A percentile compares a stretch with the other conserved stretches of the same genome.
Conservation (phyloP, 768 basidiomycete genomes). For the Lactarius tabidus region DNA sequence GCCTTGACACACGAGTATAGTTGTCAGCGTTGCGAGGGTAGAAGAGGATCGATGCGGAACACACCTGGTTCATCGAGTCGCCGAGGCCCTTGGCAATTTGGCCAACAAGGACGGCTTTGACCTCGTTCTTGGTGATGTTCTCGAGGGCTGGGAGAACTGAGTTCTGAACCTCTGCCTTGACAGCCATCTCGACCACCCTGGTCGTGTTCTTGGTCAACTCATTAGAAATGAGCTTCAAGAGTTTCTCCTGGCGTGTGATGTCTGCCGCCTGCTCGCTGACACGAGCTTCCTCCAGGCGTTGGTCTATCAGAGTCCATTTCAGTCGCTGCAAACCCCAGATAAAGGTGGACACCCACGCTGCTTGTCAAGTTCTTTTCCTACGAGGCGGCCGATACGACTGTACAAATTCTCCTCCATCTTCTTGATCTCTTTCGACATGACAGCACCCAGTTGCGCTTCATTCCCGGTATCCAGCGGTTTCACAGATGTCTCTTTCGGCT, state of each 20-base stretch:
- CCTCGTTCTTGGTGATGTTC: conserved; percentile 76
- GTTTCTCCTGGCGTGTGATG: conserved; percentile 82
- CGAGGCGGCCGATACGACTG: conserved; percentile 68
- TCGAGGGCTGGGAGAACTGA: conserved; percentile 82
- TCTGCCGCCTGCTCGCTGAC: conserved; percentile 75
- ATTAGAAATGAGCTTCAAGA: conserved; percentile 81
- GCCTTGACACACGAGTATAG: conserved; percentile 40
- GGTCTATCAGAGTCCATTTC: conserved; percentile 45
- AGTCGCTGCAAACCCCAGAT: conserved; percentile 12
- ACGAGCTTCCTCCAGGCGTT: conserved; percentile 80
- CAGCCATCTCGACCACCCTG: conserved; percentile 83
- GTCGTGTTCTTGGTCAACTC: conserved; percentile 86
- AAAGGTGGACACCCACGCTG: conserved; percentile 55
- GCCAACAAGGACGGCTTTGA: conserved; percentile 71
- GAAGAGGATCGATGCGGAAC: conserved; percentile 24
- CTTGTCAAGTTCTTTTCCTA: conserved; percentile 86
- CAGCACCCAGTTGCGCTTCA: conserved; percentile 54
- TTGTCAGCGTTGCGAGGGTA: conserved; percentile 10
- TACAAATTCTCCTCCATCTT: conserved; percentile 81
- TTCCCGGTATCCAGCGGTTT: conserved; percentile 35
- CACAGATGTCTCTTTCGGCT: conserved; percentile 42
- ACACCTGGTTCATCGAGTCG: conserved; percentile 69
- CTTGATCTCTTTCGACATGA: conserved; percentile 71
- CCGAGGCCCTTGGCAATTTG: conserved; percentile 72
- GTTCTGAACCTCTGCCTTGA: conserved; percentile 79